These are phyloP conservation scores for Pseudocercospora fuligena DNA, from an alignment of 2,329 filamentous ascomycete genomes.

Conservation along the genomic window DNA sequence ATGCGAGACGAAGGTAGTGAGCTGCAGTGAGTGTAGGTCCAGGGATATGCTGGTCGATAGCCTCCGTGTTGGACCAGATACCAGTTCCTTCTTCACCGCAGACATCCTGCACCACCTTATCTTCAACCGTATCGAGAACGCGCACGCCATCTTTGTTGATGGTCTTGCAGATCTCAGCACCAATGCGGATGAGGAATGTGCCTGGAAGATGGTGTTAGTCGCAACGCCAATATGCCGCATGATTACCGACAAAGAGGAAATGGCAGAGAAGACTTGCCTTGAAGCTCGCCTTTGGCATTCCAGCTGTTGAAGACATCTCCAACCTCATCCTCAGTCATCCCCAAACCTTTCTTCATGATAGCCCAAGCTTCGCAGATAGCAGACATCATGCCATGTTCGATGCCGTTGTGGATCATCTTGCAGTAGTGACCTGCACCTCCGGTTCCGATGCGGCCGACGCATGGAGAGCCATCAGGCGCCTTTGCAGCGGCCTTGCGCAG, in stretches of 20 bases:
- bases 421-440: slow-evolving; percentile 72
- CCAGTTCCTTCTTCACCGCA: slow-evolving; percentile 70
- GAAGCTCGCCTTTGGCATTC: slow-evolving; percentile 63
- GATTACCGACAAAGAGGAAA: neutral
- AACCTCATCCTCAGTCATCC: slow-evolving; percentile 65
- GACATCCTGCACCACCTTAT: slow-evolving; percentile 74
- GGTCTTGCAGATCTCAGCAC: slow-evolving; percentile 62
- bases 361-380: slow-evolving; percentile 68
- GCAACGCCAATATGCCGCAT: neutral
- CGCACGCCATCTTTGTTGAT: slow-evolving; percentile 52
- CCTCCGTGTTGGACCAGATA: slow-evolving; percentile 68
- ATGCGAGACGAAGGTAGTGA: slow-evolving; percentile 67
- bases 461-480: slow-evolving; percentile 62
- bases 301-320: slow-evolving; percentile 64
- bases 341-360: slow-evolving; percentile 63
- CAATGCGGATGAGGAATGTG: slow-evolving; percentile 68
- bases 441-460: slow-evolving; percentile 64
- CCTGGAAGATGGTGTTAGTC: slow-evolving; percentile 29
- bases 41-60: slow-evolving; percentile 65
- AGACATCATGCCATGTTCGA: slow-evolving; percentile 72
- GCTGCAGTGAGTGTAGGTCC: slow-evolving; percentile 67
- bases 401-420: slow-evolving; percentile 78
- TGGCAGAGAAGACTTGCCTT: slow-evolving; percentile 30
- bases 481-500: slow-evolving; percentile 67
- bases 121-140: slow-evolving; percentile 66